phyloP scores from a whole-genome alignment of 2,329 filamentous ascomycete genomes.

The Emmonsiellopsis sp. region DNA sequence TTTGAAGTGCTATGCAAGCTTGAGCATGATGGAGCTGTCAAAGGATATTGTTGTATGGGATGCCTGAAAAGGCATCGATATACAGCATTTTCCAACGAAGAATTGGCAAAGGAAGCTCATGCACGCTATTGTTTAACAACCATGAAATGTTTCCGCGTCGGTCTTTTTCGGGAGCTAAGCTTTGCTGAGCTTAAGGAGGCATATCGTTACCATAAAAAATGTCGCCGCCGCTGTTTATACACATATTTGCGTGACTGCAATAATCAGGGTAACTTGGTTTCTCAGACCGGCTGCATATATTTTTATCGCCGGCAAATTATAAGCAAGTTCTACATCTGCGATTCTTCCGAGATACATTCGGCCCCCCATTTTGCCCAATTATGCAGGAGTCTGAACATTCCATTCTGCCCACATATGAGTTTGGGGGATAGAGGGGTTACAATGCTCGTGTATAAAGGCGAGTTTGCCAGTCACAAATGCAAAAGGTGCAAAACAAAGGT shows the following conservation, averaged over 20 bases:
- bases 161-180: conserved; percentile 1
- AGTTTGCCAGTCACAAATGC: neutral
- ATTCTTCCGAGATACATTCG: neutral
- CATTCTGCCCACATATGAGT: conserved; percentile 2
- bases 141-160: neutral
- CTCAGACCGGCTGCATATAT: neutral
- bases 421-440: neutral
- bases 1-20: conserved; percentile 1
- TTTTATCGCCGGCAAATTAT: neutral
- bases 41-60: conserved; percentile 1
- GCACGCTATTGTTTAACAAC: neutral
- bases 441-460: neutral
- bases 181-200: conserved; percentile 1
- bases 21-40: neutral
- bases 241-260: neutral
- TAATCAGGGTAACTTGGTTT: neutral
- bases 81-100: conserved; percentile 2
- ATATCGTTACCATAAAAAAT: neutral
- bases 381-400: conserved; percentile 1
- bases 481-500: conserved; percentile 2
- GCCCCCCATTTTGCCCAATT: neutral
- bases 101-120: conserved; percentile 1
- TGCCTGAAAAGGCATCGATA: conserved; percentile 2
- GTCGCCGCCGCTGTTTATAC: neutral
- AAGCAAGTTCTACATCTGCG: neutral